phyloP scores from a whole-genome alignment of 805 yeast species.

The Candida khao-thaluensis region DNA sequence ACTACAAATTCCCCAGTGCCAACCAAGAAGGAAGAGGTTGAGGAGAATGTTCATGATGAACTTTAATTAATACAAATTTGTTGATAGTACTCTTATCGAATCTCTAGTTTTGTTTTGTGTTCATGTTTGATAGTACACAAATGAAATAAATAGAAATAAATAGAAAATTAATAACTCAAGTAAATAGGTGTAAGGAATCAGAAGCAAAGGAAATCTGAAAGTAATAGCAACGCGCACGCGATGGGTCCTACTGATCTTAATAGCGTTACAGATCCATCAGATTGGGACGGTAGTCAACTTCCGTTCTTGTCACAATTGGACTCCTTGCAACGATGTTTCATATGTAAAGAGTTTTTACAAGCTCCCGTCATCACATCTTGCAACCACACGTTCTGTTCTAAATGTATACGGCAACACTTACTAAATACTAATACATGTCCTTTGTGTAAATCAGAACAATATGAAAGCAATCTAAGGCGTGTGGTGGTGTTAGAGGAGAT shows the following conservation, averaged over 20 bases:
- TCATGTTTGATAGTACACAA: no score
- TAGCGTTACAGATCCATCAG: slow-evolving; percentile 60
- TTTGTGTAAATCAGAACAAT: slow-evolving; percentile 66
- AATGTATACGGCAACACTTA: slow-evolving; percentile 75
- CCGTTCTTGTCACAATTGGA: slow-evolving; percentile 66
- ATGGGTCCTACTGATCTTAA: slow-evolving; percentile 3
- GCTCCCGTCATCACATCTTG: slow-evolving; percentile 86
- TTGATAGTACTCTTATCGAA: no score
- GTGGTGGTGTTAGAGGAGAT: slow-evolving; percentile 73
- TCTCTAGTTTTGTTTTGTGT: no score
- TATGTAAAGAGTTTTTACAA: slow-evolving; percentile 77
- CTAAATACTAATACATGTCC: slow-evolving; percentile 69
- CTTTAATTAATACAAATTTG: slow-evolving; percentile 5
- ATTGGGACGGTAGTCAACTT: slow-evolving; percentile 56
- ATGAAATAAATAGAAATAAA: no score
- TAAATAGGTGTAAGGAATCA: no score
- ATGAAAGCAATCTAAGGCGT: slow-evolving; percentile 67
- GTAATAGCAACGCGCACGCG: slow-evolving; percentile 4
- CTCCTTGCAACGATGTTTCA: slow-evolving; percentile 73
- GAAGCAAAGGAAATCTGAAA: no score
- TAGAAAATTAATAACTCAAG: no score
- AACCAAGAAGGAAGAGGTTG: not conserved
- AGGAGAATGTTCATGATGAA: slow-evolving; percentile 14
- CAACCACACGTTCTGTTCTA: slow-evolving; percentile 86
- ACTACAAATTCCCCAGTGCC: not conserved